Base-by-base conservation (phyloP, 192 early-diverging fungal species). In the Haplosporangium gracile region DNA sequence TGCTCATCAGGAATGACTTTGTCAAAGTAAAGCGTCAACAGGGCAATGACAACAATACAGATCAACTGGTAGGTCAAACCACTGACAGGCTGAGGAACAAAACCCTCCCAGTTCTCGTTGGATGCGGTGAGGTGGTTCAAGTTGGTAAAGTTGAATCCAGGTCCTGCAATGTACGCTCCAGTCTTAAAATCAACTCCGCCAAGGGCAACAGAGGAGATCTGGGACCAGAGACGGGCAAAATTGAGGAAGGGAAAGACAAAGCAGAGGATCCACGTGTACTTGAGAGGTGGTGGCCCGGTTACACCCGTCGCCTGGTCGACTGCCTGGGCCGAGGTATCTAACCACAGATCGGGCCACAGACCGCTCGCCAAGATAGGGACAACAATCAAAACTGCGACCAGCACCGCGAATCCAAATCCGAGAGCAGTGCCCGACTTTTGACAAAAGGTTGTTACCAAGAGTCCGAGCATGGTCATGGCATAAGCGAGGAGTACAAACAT, bases 1-100 rank as follows among this genome's bases (percentile, higher is more conserved):
- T 92, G 95, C 80, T 96, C 95, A 86, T 95, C 88, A 0, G 93
- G 92, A 72, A 96, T 94, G 18, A 96, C 89, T 68, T 93, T 90
- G 77, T 96, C 94, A 55, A 95, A 90, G 88, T 95, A 96, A 89
- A 92, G 93, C 20, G 92, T 94, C 74, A 96, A 81, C 2, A 95
- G 42, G 72, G 82, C 87, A 91, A 72, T 92, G 70, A 78, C 42
- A 1, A 40, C 78, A 63, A 92, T 87, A 81, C 92, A 90, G 81
- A 92, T 85, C 32, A 93, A 65, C 63, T 95, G 83, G 6, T 89
- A 91, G 60, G 91, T 88, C 89, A 92, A 92, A 24, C 40, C 88
- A 60, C 70, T 90, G 74, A 45, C 94, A 69, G 43, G 94, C 89
- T 70, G 85, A 13, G 51, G 95, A 90, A 74, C 69, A 72, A 87